A percentile compares a stretch with the other conserved stretches of the same genome.
Evolutionary conservation across 495 filamentous ascomycete genomes (phyloP).

Genomic region (Pseudomonodictys pantanalensis): DNA sequence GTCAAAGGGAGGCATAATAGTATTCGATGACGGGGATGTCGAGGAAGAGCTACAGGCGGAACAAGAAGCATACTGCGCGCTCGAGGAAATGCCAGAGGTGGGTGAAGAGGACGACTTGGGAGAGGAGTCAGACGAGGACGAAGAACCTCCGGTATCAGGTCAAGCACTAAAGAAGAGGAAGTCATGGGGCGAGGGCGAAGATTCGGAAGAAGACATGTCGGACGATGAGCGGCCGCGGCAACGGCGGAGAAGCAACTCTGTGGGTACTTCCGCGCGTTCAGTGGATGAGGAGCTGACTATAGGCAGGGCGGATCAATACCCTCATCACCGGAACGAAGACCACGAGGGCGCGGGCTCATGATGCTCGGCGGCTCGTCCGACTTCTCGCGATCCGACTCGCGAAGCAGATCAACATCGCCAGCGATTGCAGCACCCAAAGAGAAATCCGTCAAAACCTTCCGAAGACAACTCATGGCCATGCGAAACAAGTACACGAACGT

Average conservation of each 20-base stretch:
- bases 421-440: conserved; percentile 53
- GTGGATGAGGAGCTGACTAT: conserved; percentile 14
- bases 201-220: conserved; percentile 62
- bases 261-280: conserved; percentile 45
- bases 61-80: conserved; percentile 73
- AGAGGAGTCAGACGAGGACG: conserved; percentile 36
- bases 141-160: conserved; percentile 23
- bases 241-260: conserved; percentile 81
- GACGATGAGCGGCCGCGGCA: conserved; percentile 70
- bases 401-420: conserved; percentile 52
- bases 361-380: conserved; percentile 40
- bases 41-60: conserved; percentile 77
- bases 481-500: conserved; percentile 71
- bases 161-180: conserved; percentile 67
- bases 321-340: conserved; percentile 47
- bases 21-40: conserved; percentile 96
- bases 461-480: conserved; percentile 67
- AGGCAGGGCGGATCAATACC: conserved; percentile 59
- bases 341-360: conserved; percentile 34
- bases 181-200: conserved; percentile 72
- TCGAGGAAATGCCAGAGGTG: conserved; percentile 86
- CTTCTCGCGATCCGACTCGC: conserved; percentile 47
- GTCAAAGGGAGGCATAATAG: conserved; percentile 79
- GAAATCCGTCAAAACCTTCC: conserved; percentile 66
- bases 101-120: conserved; percentile 63